phyloP scores from a whole-genome alignment of 2,329 filamentous ascomycete genomes.

The Westerdykella sp. region DNA sequence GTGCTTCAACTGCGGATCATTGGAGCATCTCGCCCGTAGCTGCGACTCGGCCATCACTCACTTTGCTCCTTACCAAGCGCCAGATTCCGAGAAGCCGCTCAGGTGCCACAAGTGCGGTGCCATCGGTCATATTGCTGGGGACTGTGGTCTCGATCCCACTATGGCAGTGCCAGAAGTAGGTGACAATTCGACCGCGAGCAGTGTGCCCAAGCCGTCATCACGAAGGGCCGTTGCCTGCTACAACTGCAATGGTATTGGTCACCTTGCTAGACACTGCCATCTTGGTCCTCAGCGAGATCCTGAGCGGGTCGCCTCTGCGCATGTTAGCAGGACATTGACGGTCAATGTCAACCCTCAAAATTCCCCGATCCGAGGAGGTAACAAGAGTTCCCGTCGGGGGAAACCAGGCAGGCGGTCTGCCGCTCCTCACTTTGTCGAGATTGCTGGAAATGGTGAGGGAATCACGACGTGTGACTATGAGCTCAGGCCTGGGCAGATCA shows the following conservation, averaged over 20 bases:
- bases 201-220: too few species aligned
- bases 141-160: conserved; percentile 3
- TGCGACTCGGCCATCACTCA: too few species aligned
- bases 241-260: conserved; percentile 8
- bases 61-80: too few species aligned
- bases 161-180: not conserved
- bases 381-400: conserved; percentile 4
- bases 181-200: not conserved
- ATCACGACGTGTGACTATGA: conserved; percentile 12
- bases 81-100: too few species aligned
- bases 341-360: not conserved
- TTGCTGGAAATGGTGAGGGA: conserved; percentile 9
- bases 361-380: not conserved
- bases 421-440: conserved; percentile 2
- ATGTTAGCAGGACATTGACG: not conserved
- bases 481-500: conserved; percentile 10
- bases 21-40: too few species aligned
- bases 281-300: not conserved
- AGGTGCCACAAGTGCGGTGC: conserved; percentile 4
- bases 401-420: conserved; percentile 1
- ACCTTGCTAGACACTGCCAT: conserved; percentile 8
- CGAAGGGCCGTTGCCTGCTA: conserved; percentile 3
- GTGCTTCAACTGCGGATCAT: too few species aligned
- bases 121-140: conserved; percentile 3
- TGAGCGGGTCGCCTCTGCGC: not conserved